Conservation (phyloP, 1,284 basidiomycete genomes). For the Flammula alnicola region DNA sequence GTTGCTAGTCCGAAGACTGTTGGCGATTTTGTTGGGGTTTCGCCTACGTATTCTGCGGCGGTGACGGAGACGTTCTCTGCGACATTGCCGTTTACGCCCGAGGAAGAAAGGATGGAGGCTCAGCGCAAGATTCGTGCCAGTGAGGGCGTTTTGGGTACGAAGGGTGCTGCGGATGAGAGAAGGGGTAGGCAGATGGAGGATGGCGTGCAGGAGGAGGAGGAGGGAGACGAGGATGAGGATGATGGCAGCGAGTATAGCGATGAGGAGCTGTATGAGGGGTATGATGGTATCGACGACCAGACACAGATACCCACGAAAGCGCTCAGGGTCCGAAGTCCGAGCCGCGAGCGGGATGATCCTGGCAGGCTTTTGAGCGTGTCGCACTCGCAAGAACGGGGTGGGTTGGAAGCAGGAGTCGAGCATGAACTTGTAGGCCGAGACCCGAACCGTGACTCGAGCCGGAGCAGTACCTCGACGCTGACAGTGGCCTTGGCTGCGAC, state of each 20-base stretch:
- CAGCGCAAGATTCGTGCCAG: constrained; percentile 16
- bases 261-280: constrained; percentile 15
- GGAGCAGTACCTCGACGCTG: constrained; percentile 50
- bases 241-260: constrained; percentile 23
- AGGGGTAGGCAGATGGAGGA: too few relatives aligned
- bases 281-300: neutral
- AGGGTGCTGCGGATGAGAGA: neutral
- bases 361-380: constrained; percentile 3
- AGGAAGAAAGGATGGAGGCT: constrained; percentile 22
- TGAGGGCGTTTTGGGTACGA: constrained; percentile 12
- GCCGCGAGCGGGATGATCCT: neutral
- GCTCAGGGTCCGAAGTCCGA: neutral
- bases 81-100: constrained; percentile 38
- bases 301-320: too few relatives aligned
- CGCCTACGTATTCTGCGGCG: constrained; percentile 35
- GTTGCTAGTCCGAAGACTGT: constrained; percentile 13
- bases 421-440: constrained; percentile 16
- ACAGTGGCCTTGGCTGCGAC: constrained; percentile 40
- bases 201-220: constrained; percentile 9
- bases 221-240: constrained; percentile 18
- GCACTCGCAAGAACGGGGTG: neutral
- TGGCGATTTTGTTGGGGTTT: constrained; percentile 23
- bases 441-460: constrained; percentile 50
- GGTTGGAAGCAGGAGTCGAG: too few relatives aligned
- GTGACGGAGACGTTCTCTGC: constrained; percentile 41